Base-by-base conservation (phyloP, 208 protist species). In the Trypanosoma scelopori region DNA sequence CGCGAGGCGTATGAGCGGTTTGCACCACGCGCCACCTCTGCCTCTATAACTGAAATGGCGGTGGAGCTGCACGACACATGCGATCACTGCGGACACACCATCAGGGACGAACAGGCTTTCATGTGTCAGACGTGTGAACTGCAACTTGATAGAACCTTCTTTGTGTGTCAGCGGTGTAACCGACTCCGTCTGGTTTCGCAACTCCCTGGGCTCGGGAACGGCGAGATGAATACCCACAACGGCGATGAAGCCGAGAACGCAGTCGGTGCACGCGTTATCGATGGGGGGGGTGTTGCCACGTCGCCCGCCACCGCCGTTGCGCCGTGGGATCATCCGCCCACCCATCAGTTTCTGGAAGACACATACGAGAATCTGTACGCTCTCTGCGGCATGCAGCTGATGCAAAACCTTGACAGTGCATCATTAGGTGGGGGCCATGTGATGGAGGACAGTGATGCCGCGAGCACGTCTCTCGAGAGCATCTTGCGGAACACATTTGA, bases 81-180 rank as follows among this genome's bases (percentile, higher is more conserved):
- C 53, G 83, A 88, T 55, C 61, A 89, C 73, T 94, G 89, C 59
- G 75, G 76, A 12, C n/a, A 52, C 12, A 74, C 68, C 0, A 59
- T 88, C 27, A 71, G 79, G 53, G 74, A 86, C 15, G 69, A 86
- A 62, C 56, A 73, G 43, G 78, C 74, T 0, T 94, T 83, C 61
- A 84, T 94, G 59, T 94, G 89, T 65, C 82, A 82, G 47, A 92
- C 82, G 12, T 94, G 89, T 71, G 89, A 92, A 37, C 65, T 92
- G 69, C 71, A 66, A n/a, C 28, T 71, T 23, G 78, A 79, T 12
- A 37, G 63, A 16, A 76, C 81, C 1, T 94, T 82, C 49, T 84
- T 94, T 46, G 57, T 92, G 22, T 94, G 89, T 68, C 27, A 59
- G 0, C 72, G 77, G 41, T 94, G 89, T 76, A 91, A 94, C 55